Base-by-base conservation (phyloP, 2,329 filamentous ascomycete genomes). In the Peltaster fructicola region DNA sequence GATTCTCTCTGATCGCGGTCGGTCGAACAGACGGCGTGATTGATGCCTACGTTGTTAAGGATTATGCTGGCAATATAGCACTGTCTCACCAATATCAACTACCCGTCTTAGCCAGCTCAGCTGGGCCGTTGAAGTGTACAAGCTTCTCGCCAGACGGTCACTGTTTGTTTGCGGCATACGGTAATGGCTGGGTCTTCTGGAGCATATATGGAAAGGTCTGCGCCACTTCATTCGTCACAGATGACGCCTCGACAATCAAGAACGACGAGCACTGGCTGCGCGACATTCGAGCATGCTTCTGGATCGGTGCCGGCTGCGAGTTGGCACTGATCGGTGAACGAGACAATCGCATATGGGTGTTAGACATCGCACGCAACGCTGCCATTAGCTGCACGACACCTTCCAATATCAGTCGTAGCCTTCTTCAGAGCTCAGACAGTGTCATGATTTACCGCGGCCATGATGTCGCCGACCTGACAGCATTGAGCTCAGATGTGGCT, bases 361-460 rank as follows among this genome's bases (percentile, higher is more conserved):
- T 98, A 6, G 85, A 98, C 47, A 88, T 92, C 63, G 85, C 84
- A 17, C 76, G 84, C 35, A 95, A 81, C 50, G 81, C 85, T n/a
- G 70, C 90, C 17, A 80, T 81, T 3, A 80, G 81, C 16, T 93
- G 82, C 50, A 92, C 90, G 52, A 82, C 76, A 14, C 75, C 85
- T 15, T 76, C 85, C 11, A 98, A 95, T 43, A 67, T 95, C 20
- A 81, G 84, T 31, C 68, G 84, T 25, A 88, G 84, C 1, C 66
- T 95, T 13, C 63, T 98, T 22, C 81, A 92, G 47, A 92, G 82
- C 3, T 81, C 78, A 15, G 74, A 77, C 8, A 79, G 78, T 36
- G 67, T 95, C 32, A 84, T 93, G 61, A 66, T 95, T 4, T 98
- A 98, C 50, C 69, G 81, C 29, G 88, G 88, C 5, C 90, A 93